Conservation (phyloP, 495 filamentous ascomycete species). For the Neurospora tetraspora region DNA sequence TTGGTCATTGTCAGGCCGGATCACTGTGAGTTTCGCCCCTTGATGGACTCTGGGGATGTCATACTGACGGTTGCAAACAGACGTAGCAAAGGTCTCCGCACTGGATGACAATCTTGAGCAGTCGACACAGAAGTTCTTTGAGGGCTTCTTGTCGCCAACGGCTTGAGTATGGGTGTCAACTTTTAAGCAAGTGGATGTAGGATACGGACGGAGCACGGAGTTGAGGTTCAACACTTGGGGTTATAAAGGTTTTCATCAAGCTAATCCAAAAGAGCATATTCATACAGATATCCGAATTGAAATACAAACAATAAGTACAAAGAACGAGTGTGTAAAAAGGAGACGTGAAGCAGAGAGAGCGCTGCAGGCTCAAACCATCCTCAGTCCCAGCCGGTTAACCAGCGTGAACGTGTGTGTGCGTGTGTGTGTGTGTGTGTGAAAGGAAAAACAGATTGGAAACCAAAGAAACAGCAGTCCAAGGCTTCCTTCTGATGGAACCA, state of each 20-base stretch:
- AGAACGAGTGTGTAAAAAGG: background rate
- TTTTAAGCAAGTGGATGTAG: background rate
- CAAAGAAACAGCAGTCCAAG: background rate
- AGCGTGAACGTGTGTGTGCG: background rate
- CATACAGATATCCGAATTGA: background rate
- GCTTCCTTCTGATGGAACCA: no score
- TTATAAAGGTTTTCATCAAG: background rate
- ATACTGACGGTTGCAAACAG: conserved; percentile 2
- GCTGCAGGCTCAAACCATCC: background rate
- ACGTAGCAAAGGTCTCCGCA: conserved; percentile 15
- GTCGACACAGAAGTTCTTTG: conserved; percentile 13
- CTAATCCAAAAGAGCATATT: background rate
- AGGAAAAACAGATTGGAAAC: background rate
- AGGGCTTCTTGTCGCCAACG: conserved; percentile 6
- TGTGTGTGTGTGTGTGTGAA: background rate
- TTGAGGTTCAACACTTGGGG: background rate
- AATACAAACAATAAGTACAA: background rate
- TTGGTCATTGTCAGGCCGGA: conserved; percentile 56
- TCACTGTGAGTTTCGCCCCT: conserved; percentile 43
- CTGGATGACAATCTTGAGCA: conserved; percentile 8
- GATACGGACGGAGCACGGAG: background rate
- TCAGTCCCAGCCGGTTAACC: background rate
- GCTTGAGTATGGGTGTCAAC: background rate
- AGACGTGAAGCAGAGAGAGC: background rate
- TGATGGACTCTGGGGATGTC: no score